phyloP scores from a whole-genome alignment of 2,329 filamentous ascomycete species.

The Fusarium lyarnte region DNA sequence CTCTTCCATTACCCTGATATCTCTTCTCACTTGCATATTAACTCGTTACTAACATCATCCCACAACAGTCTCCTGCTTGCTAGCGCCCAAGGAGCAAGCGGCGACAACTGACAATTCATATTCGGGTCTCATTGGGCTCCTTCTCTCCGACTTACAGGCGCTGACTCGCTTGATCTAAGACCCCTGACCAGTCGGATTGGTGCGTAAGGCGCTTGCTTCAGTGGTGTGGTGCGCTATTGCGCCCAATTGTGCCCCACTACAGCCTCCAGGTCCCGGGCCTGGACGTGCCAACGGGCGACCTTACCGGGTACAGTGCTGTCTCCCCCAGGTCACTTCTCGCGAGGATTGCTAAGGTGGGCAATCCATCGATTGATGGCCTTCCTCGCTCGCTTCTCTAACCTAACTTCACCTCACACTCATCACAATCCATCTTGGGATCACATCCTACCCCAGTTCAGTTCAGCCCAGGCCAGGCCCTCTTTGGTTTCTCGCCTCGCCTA shows the following conservation, averaged over 20 bases:
- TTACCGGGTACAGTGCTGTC: conserved; percentile 24
- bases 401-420: conserved; percentile 25
- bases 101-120: conserved; percentile 11
- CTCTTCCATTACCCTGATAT: background rate
- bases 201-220: conserved; percentile 50
- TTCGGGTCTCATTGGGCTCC: conserved; percentile 28
- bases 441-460: conserved; percentile 35
- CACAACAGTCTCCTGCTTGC: conserved; percentile 6
- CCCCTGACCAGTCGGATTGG: conserved; percentile 47
- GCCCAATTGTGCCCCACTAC: conserved; percentile 29
- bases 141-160: conserved; percentile 39
- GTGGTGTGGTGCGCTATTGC: conserved; percentile 44
- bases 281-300: conserved; percentile 32
- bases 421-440: conserved; percentile 29
- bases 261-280: conserved; percentile 14
- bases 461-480: conserved; percentile 30
- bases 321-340: conserved; percentile 23
- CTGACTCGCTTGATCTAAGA: conserved; percentile 44
- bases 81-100: conserved; percentile 28
- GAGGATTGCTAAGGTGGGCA: conserved; percentile 14
- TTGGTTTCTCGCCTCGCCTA: conserved; percentile 39
- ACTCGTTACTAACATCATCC: conserved; percentile 1
- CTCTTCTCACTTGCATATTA: conserved; percentile 14
- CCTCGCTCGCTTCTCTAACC: conserved; percentile 32
- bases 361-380: conserved; percentile 3